Conservation (phyloP, 768 basidiomycete genomes). For the Cyathus striatus region DNA sequence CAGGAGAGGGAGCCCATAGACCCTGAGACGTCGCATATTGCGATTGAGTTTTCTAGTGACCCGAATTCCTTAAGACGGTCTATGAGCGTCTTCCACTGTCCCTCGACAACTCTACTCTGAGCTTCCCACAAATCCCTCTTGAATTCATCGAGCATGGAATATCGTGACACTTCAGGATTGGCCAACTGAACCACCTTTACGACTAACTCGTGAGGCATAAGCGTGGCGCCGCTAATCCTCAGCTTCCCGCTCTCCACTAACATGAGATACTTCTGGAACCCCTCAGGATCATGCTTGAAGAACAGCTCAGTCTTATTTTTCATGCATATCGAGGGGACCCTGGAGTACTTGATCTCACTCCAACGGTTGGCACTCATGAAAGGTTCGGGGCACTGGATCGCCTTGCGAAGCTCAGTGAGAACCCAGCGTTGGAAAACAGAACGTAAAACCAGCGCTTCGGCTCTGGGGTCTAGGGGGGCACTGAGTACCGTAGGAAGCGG, state of each 20-base stretch:
- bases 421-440: slow-evolving; percentile 56
- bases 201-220: slow-evolving; percentile 61
- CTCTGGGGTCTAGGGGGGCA: slow-evolving; percentile 15
- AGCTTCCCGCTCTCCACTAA: slow-evolving; percentile 51
- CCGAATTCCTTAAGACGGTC: slow-evolving; percentile 47
- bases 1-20: slow-evolving; percentile 49
- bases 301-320: slow-evolving; percentile 49
- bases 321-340: slow-evolving; percentile 64
- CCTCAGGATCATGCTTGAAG: slow-evolving; percentile 48
- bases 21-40: slow-evolving; percentile 71
- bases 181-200: slow-evolving; percentile 22
- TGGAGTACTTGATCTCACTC: slow-evolving; percentile 50
- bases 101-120: slow-evolving; percentile 44
- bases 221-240: slow-evolving; percentile 60
- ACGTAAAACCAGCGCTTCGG: slow-evolving; percentile 39
- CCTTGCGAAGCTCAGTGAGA: slow-evolving; percentile 49
- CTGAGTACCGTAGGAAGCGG: slow-evolving; percentile 26
- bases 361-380: slow-evolving; percentile 59
- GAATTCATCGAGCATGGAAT: slow-evolving; percentile 16
- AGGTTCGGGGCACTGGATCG: slow-evolving; percentile 44
- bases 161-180: slow-evolving; percentile 6
- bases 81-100: slow-evolving; percentile 64
- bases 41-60: slow-evolving; percentile 55
- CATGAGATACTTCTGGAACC: slow-evolving; percentile 55
- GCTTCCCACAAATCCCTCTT: slow-evolving; percentile 24